Percentiles rank a stretch among this genome's conserved stretches.
Conservation (phyloP, 352 stramenopile species). For the Globisporangium lucens region DNA sequence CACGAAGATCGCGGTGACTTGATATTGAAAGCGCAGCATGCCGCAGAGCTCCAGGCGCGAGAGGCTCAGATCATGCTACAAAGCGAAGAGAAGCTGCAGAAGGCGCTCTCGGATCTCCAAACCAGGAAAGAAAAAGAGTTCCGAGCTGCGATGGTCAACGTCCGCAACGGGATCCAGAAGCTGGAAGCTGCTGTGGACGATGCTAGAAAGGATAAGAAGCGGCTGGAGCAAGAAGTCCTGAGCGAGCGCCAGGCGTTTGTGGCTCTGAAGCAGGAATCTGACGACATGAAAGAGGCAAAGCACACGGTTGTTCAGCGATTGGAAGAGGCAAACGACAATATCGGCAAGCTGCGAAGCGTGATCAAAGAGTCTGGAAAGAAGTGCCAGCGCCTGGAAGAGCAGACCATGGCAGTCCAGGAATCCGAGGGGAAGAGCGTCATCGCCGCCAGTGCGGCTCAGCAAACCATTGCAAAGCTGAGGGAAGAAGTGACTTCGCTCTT, state of each 20-base stretch:
- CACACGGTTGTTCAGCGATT: conserved; percentile 44
- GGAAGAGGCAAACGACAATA: conserved; percentile 68
- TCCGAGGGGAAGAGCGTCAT: conserved; percentile 19
- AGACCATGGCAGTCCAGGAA: conserved; percentile 19
- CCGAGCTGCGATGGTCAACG: conserved; percentile 64
- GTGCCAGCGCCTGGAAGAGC: conserved; percentile 29
- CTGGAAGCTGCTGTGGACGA: conserved; percentile 49
- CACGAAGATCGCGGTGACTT: conserved; percentile 17
- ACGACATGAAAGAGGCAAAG: conserved; percentile 48
- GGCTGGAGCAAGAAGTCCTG: conserved; percentile 46
- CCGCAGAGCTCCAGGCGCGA: conserved; percentile 47
- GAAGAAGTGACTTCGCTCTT: conserved; percentile 22
- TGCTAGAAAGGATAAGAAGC: conserved; percentile 45
- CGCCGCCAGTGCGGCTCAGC: conserved; percentile 1
- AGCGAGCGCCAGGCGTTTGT: conserved; percentile 54
- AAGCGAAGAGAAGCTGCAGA: conserved; percentile 49
- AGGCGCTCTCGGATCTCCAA: conserved; percentile 57
- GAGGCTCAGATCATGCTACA: conserved; percentile 52
- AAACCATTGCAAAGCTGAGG: conserved; percentile 10
- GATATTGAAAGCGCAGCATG: conserved; percentile 49
- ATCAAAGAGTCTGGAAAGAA: conserved; percentile 42
- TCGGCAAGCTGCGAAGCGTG: conserved; percentile 53
- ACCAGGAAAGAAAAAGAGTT: conserved; percentile 64
- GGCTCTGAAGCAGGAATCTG: conserved; percentile 45
- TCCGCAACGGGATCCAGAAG: conserved; percentile 72